Evolutionary conservation across 768 basidiomycete genomes (phyloP), one percentile per base, ranked within the genome.

Genomic region (Hygrophorus pudorinus): DNA sequence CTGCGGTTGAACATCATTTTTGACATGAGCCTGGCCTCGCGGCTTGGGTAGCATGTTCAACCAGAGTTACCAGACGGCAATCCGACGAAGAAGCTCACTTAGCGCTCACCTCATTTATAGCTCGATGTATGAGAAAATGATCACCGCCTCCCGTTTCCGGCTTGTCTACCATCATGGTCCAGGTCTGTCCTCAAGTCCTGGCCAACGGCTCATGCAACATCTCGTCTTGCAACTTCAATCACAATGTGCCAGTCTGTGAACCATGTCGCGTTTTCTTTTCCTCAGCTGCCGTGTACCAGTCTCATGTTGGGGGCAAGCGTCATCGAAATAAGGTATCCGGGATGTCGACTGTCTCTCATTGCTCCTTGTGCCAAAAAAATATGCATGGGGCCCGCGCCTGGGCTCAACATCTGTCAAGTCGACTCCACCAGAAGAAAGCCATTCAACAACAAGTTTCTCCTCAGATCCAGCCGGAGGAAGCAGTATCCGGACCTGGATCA

Each of bases 321-420:
- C 63, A 61, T 42, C 21, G 9, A 4, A 17, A 12, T 2, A 45
- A 40, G 10, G 52, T 50, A 2, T 13, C 14, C 12, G 65, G 64
- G 2, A 34, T 29, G 4, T 55, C 49, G 5, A 32, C 42, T 9
- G 27, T 51, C 1, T 42, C 53, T 0, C 49, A 56, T 20, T 71
- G 71, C 45, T 14, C 58, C 1, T 29, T 67, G 0, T 73, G 71
- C 46, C 21, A 55, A 0, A 47, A 40, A 12, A 59, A 59, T 29
- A 47, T 64, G 8, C 20, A 20, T 13, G 53, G 51, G 3, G 35
- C 24, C 18, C 45, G 39, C 27, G 38, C 30, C 21, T 67, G 65
- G 65, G 32, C 14, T 5, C 29, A 27, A 14, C 65, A 67, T 43
- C 14, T 61, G 14, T 12, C 14, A 6, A 41, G 50, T 24, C 48